A percentile compares a stretch with the other conserved stretches of the same genome.
Evolutionary conservation across 2,329 filamentous ascomycete species (phyloP).

Genomic region (Colletotrichum falcatum): DNA sequence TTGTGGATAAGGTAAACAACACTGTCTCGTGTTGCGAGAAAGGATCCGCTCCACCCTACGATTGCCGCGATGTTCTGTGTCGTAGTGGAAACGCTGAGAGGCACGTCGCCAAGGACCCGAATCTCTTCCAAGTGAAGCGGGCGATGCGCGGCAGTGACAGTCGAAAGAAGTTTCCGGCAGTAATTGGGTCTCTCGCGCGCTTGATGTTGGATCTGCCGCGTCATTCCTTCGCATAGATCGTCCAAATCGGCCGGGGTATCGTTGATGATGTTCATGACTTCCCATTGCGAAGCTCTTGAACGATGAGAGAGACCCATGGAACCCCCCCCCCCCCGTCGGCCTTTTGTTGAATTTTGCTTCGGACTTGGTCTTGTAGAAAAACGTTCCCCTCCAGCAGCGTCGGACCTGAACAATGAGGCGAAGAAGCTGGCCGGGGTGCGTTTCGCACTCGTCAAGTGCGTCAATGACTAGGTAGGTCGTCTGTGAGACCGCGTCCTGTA

Average conservation of each 20-base stretch:
- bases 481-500: not conserved
- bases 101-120: not conserved
- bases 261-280: not conserved
- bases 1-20: not conserved
- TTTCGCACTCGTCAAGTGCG: not conserved
- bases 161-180: not conserved
- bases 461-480: not conserved
- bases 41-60: not conserved
- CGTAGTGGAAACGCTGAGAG: not conserved
- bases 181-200: not conserved
- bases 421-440: not conserved
- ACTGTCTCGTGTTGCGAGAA: not conserved
- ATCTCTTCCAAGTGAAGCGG: not conserved
- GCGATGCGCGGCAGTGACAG: not conserved
- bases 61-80: not conserved
- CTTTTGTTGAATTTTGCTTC: not conserved
- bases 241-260: not conserved
- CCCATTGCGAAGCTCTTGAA: not conserved
- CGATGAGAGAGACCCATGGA: not conserved
- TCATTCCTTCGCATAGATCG: not conserved
- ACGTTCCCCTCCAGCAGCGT: not conserved
- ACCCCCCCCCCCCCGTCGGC: not conserved
- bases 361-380: not conserved
- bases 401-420: not conserved
- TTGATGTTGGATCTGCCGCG: not conserved